phyloP scores from a whole-genome alignment of 148 eudicot genomes.

The Linanthus parryae region DNA sequence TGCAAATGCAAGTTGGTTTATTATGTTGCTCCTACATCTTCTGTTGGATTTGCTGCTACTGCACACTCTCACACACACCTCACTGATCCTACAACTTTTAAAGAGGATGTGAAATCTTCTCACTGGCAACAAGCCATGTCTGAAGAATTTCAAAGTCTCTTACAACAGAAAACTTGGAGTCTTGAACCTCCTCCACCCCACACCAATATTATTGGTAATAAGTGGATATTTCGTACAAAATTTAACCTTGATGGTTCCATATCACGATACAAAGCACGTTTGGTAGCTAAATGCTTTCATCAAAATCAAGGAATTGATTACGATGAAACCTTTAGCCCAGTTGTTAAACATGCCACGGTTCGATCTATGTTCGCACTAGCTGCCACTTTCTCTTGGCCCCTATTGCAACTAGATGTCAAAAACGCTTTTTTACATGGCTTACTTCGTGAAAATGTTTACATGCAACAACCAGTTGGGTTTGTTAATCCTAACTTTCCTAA shows the following conservation, averaged over 20 bases:
- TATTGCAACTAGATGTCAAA: too few relatives aligned
- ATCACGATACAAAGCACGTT: neutral
- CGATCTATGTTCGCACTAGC: too few relatives aligned
- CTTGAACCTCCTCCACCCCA: neutral
- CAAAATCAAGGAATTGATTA: neutral
- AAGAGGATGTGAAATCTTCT: neutral
- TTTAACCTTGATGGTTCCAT: neutral
- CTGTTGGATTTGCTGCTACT: neutral
- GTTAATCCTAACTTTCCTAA: too few relatives aligned
- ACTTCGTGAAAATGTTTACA: too few relatives aligned
- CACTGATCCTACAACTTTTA: neutral
- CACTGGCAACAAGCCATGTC: neutral
- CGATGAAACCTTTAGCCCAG: too few relatives aligned
- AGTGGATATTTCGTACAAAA: neutral
- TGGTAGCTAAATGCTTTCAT: neutral
- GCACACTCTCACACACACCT: neutral
- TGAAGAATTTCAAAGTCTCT: neutral
- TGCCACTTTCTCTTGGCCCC: too few relatives aligned
- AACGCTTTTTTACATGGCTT: too few relatives aligned
- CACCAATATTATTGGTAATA: neutral
- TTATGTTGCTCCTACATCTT: neutral
- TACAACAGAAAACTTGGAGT: neutral
- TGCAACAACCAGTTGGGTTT: too few relatives aligned
- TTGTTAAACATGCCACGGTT: too few relatives aligned
- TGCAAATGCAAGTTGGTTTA: too few relatives aligned